Conservation (phyloP, 192 early-diverging fungal species). For the Diversispora eburnea region DNA sequence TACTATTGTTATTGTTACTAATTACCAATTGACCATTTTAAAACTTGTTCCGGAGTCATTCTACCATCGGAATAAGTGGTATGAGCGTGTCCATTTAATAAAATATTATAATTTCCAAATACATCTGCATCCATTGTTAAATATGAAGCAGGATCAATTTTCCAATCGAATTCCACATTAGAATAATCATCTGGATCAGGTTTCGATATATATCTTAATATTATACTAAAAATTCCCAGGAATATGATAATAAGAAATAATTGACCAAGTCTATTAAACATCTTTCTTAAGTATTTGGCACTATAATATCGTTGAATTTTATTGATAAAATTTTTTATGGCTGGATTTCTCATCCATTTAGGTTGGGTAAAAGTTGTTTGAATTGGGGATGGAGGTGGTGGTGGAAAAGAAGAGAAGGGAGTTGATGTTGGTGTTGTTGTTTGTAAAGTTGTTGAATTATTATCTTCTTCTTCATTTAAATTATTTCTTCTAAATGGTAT, state of each 20-base stretch:
- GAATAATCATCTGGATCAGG: constrained; percentile 37
- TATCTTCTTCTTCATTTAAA: too few relatives aligned
- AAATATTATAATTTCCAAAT: constrained; percentile 35
- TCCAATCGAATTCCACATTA: constrained; percentile 46
- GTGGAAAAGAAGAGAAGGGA: too few relatives aligned
- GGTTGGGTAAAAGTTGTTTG: too few relatives aligned
- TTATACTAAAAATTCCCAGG: neutral
- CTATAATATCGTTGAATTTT: too few relatives aligned
- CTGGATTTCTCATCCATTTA: too few relatives aligned
- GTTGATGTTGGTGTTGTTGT: too few relatives aligned
- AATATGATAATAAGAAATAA: constrained; percentile 9
- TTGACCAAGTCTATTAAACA: neutral
- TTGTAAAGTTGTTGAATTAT: too few relatives aligned
- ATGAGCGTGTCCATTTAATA: constrained; percentile 66
- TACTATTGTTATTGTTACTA: too few relatives aligned
- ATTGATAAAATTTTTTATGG: too few relatives aligned
- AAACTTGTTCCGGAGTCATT: constrained; percentile 52
- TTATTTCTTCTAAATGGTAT: too few relatives aligned
- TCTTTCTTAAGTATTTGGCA: neutral
- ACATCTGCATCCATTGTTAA: constrained; percentile 39
- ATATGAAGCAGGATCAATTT: constrained; percentile 46
- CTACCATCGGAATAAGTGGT: constrained; percentile 59
- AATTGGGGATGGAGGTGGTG: too few relatives aligned
- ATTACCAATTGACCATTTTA: constrained; percentile 65
- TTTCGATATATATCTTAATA: constrained; percentile 8